A percentile compares a stretch with the other conserved stretches of the same genome.
Conservation (phyloP, 148 eudicot genomes). For the Amaranthus hypochondriacus region DNA sequence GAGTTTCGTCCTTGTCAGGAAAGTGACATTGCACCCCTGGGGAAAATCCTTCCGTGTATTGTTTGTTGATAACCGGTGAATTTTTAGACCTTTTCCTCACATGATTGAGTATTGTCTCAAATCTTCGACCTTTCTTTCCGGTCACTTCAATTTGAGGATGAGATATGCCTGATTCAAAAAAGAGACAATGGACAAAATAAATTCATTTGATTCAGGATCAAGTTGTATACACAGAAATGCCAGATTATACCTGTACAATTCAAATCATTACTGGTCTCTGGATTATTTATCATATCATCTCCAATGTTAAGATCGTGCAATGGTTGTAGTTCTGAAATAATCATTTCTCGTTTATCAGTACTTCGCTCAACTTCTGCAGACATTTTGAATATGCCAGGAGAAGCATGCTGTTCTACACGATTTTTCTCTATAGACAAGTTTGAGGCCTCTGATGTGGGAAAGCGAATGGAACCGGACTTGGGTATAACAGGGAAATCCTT, state of each 20-base stretch:
- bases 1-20: constrained; percentile 13
- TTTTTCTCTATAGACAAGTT: constrained; percentile 41
- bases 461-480: constrained; percentile 31
- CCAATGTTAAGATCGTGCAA: constrained; percentile 9
- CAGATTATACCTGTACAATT: constrained; percentile 22
- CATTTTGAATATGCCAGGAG: constrained; percentile 19
- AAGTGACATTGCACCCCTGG: constrained; percentile 13
- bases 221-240: background rate
- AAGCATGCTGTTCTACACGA: constrained; percentile 40
- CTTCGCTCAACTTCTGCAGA: constrained; percentile 23
- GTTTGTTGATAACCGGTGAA: constrained; percentile 34
- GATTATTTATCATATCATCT: constrained; percentile 16
- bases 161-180: constrained; percentile 28
- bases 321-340: constrained; percentile 26
- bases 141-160: constrained; percentile 28
- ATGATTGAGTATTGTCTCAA: constrained; percentile 45
- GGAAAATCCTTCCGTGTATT: constrained; percentile 26
- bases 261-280: constrained; percentile 27
- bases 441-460: constrained; percentile 47
- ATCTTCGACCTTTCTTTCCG: constrained; percentile 28
- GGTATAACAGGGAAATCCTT: constrained; percentile 61
- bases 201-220: constrained; percentile 3
- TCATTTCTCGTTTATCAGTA: constrained; percentile 15
- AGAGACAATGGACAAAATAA: background rate
- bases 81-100: constrained; percentile 52